Conservation (phyloP, 2,329 filamentous ascomycete species). For the Alternaria burnsii region DNA sequence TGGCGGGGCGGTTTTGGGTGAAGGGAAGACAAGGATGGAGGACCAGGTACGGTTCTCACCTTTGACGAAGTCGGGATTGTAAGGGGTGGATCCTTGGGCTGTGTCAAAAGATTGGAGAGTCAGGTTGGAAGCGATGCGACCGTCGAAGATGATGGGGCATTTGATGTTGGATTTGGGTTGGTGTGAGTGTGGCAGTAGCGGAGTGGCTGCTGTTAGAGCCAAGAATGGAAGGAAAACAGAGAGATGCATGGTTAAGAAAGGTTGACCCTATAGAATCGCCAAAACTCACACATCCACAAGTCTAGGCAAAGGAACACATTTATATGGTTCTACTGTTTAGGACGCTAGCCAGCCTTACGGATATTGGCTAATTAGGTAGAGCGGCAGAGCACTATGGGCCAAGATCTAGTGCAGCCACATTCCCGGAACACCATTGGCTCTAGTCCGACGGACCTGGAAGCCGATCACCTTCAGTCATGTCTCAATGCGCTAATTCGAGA, state of each 20-base stretch:
- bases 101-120: conserved; percentile 32
- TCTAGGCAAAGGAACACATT: not conserved
- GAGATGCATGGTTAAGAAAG: not conserved
- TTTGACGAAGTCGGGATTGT: conserved; percentile 34
- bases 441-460: not conserved
- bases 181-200: not conserved
- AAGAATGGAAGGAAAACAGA: not conserved
- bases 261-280: not conserved
- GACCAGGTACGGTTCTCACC: conserved; percentile 40
- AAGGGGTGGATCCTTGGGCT: conserved; percentile 8
- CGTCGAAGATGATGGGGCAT: conserved; percentile 44
- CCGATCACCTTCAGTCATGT: not conserved
- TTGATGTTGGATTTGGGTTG: conserved; percentile 10
- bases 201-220: not conserved
- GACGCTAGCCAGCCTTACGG: not conserved
- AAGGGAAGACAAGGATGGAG: conserved; percentile 29
- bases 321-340: not conserved
- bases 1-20: conserved; percentile 15
- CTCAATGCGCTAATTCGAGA: not conserved
- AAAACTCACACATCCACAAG: not conserved
- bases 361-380: not conserved
- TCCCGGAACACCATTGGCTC: not conserved
- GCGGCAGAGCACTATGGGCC: not conserved
- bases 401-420: not conserved
- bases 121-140: conserved; percentile 31